Evolutionary conservation across 2,329 filamentous ascomycete species (phyloP), one percentile per base, ranked within the genome.

Genomic region (Nannizziopsis barbatae): DNA sequence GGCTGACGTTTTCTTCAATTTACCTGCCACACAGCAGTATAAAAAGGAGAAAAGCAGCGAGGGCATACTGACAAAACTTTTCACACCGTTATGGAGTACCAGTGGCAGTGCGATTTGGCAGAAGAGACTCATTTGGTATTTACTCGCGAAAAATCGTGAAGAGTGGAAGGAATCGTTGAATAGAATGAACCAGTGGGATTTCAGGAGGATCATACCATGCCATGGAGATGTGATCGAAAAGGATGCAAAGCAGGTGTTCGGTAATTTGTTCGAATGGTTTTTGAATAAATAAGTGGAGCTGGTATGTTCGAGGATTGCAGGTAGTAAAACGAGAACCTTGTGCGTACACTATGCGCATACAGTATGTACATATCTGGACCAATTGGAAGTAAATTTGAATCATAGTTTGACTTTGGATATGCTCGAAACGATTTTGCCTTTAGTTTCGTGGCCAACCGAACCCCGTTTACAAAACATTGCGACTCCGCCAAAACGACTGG

Each of bases 1-100:
- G 68, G 92, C 88, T 5, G 92, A 98, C 65, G 67, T 96, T 37
- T 63, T 96, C 55, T 96, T 96, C 75, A 96, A 95, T 65, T 69
- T 95, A 31, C 92, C 92, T 0, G 79, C 87, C 0, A 79, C 71
- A 0, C 92, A 98, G 70, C 92, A 96, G 69, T 95, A 86, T 67
- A 77, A 68, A 1, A 76, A 71, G 56, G 69, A 77, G 0, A 73
- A 71, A 7, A 72, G 77, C 2, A 68, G 71, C 30, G 70, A 72
- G n/a, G 81, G 81, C 0, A 59, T 80, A n/a, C 56, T 77, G 22
- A 81, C 77, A 0, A 79, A 73, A 57, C 51, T 84, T 1, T 72
- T 81, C 43, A 64, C 59, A 3, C 66, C 70, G 0, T 53, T 89
- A 37, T 76, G 84, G 68, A 71, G 66, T 20, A 75, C n/a, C 56